Conservation (phyloP, 225 moss, liverwort and hornwort species). For the Ulota crispa region DNA sequence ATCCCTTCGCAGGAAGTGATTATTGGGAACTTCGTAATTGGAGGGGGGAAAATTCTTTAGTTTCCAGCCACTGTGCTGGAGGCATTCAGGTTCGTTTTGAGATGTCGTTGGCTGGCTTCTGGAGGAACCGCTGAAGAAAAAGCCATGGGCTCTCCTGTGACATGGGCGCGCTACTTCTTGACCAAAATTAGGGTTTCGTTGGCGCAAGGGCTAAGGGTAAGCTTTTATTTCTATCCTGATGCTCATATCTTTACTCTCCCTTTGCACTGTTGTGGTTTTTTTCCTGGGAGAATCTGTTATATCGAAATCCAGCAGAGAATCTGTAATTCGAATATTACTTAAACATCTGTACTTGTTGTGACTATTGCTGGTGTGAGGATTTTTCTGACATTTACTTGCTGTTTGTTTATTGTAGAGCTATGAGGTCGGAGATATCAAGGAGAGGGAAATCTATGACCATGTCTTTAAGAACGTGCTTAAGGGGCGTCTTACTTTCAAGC, state of each 20-base stretch:
- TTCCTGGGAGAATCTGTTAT: background rate
- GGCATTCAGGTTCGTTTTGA: conserved; percentile 3
- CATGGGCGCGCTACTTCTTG: conserved; percentile 75
- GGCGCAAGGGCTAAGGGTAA: conserved; percentile 77
- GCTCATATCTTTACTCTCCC: background rate
- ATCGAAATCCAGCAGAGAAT: background rate
- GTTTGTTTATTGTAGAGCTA: conserved; percentile 31
- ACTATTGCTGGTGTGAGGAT: background rate
- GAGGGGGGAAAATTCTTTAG: background rate
- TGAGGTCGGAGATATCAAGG: conserved; percentile 71
- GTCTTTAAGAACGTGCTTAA: conserved; percentile 65
- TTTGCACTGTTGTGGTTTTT: background rate
- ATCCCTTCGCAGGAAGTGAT: conserved; percentile 14
- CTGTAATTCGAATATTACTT: background rate
- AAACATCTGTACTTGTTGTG: background rate
- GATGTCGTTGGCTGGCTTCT: conserved; percentile 30
- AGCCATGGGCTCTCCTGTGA: conserved; percentile 50
- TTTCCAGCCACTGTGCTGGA: conserved; percentile 10
- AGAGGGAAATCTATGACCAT: conserved; percentile 80
- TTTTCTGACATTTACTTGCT: conserved; percentile 4
- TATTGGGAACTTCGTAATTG: background rate
- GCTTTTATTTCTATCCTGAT: background rate
- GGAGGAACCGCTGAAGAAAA: conserved; percentile 24
- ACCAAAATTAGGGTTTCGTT: conserved; percentile 83
- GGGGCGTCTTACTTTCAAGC: conserved; percentile 81